These are phyloP conservation scores for Carallia brachiata DNA, from an alignment of 345 rosid species.

Conservation along the genomic window DNA sequence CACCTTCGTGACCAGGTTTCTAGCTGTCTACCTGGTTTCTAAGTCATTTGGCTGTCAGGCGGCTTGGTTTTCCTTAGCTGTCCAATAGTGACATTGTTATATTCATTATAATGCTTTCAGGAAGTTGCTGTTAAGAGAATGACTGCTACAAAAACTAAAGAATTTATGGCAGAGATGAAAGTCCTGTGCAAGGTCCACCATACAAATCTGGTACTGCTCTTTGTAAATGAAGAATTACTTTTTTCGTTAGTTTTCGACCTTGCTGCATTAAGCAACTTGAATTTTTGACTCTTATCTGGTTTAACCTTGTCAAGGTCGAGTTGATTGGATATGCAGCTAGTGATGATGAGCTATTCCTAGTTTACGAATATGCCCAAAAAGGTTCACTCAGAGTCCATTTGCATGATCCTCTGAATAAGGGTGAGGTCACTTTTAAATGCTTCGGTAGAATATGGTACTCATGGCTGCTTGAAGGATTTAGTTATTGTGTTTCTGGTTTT, in stretches of 20 bases:
- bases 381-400: slow-evolving; percentile 83
- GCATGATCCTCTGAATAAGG: slow-evolving; percentile 88
- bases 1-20: slow-evolving; percentile 76
- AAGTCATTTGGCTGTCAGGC: background rate
- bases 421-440: slow-evolving; percentile 32
- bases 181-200: slow-evolving; percentile 96
- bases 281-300: slow-evolving; percentile 37
- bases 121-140: slow-evolving; percentile 90
- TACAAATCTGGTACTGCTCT: slow-evolving; percentile 75
- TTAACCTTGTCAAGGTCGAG: slow-evolving; percentile 76
- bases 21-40: slow-evolving; percentile 9
- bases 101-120: slow-evolving; percentile 35
- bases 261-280: slow-evolving; percentile 13
- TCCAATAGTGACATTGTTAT: background rate
- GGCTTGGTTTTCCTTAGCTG: background rate
- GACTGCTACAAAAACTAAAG: slow-evolving; percentile 91
- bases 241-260: background rate
- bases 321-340: slow-evolving; percentile 87
- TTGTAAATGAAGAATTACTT: slow-evolving; percentile 2
- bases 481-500: background rate
- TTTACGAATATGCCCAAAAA: slow-evolving; percentile 88
- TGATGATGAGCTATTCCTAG: slow-evolving; percentile 72
- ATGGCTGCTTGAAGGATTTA: background rate
- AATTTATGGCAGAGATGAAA: slow-evolving; percentile 94
- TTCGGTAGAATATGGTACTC: slow-evolving; percentile 1